Conservation (phyloP, 371 early-diverging fungal genomes). For the Syncephalastrum monosporum region DNA sequence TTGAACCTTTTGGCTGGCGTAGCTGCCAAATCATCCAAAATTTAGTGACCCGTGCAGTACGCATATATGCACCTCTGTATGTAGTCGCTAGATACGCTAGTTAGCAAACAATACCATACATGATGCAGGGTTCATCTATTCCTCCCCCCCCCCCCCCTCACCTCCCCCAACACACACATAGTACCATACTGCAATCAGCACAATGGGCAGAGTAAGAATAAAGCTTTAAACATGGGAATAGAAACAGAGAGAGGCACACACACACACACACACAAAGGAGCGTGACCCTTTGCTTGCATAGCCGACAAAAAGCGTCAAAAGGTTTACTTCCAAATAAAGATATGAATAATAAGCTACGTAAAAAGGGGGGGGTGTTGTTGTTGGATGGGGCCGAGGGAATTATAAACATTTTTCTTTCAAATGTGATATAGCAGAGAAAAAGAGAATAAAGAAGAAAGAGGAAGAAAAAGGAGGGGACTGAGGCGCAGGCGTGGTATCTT, state of each 20-base stretch:
- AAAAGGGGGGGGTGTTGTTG: not conserved
- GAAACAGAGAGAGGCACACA: not conserved
- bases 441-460: not conserved
- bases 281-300: too few species aligned
- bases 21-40: conserved; percentile 15
- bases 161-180: too few species aligned
- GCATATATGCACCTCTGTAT: too few species aligned
- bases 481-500: conserved; percentile 7
- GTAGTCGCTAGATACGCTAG: too few species aligned
- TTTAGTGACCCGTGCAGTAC: not conserved
- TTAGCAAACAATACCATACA: not conserved
- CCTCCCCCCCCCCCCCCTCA: too few species aligned
- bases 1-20: conserved; percentile 26
- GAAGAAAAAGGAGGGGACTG: conserved; percentile 1
- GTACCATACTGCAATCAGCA: too few species aligned
- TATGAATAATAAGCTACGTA: not conserved
- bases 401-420: conserved; percentile 1
- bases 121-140: not conserved
- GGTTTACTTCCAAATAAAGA: not conserved
- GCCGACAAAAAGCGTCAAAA: not conserved
- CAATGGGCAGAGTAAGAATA: too few species aligned
- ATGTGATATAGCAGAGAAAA: not conserved
- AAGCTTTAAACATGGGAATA: too few species aligned
- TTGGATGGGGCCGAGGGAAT: not conserved
- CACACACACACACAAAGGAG: not conserved